Evolutionary conservation across 495 filamentous ascomycete genomes (phyloP).

Genomic region (Massariosphaeria phaeospora): DNA sequence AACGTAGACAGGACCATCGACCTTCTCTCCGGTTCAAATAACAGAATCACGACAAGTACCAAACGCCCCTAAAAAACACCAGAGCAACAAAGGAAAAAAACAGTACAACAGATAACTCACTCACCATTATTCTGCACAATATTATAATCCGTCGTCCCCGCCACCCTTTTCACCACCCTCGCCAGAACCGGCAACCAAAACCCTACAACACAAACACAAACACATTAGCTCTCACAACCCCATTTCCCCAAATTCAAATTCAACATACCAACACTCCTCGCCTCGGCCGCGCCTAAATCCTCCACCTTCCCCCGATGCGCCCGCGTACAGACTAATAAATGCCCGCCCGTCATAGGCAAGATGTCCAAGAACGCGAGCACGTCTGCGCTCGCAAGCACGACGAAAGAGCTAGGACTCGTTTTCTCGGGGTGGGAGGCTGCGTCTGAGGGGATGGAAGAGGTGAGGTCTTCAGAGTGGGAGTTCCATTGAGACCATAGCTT

Average conservation of each 20-base stretch:
- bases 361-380: conserved; percentile 87
- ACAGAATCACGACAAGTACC: too few species aligned
- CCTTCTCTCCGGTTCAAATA: too few species aligned
- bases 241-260: neutral
- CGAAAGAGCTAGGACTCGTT: conserved; percentile 43
- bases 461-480: conserved; percentile 40
- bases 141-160: conserved; percentile 75
- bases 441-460: conserved; percentile 34
- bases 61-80: too few species aligned
- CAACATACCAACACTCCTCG: conserved; percentile 47
- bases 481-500: conserved; percentile 29
- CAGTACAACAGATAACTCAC: conserved; percentile 15
- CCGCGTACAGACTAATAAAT: conserved; percentile 71
- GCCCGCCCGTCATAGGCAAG: conserved; percentile 68
- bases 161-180: conserved; percentile 59
- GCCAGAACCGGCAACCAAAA: conserved; percentile 70
- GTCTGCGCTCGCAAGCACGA: conserved; percentile 67
- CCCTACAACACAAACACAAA: conserved; percentile 16
- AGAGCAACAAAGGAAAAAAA: neutral
- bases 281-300: conserved; percentile 60
- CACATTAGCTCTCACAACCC: neutral
- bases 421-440: conserved; percentile 26
- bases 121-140: conserved; percentile 90
- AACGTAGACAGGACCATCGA: too few species aligned
- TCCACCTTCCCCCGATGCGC: conserved; percentile 65